Base-by-base conservation (phyloP, 345 rosid species). In the Firmiana major region DNA sequence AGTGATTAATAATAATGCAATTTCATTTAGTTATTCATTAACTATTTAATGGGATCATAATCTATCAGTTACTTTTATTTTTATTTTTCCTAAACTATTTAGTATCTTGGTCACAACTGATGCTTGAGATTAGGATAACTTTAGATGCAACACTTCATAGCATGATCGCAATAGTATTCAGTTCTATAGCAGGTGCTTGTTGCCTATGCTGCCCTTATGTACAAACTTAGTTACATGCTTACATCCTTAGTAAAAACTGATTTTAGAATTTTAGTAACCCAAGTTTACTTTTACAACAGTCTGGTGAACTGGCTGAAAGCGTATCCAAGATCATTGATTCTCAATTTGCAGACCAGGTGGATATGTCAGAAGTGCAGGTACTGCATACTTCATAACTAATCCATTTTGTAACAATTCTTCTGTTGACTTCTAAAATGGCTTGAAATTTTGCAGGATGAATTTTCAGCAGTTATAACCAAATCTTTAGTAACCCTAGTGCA, bases 251-350 rank as follows among this genome's bases (percentile, higher is more conserved):
- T 17, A 22, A 43, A 19, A 58, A 42, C 51, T 12, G n/a, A 67
- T 67, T 71, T 54, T 49, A 54, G 60, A 70, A 13, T 63, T 62
- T 59, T 76, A 66, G 57, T 76, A 82, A 82, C 54, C 73, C 54
- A 83, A 38, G 78, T 75, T 60, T 75, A 34, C 45, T 84, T 65
- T 85, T 86, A 75, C 83, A 42, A 77, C 87, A 93, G 99, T 88
- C 91, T 79, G 97, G 93, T 78, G 99, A 96, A 80, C 84, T 93
- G 83, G 97, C 99, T 74, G 99, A 96, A 85, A 96, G 97, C 21
- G 89, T 96, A 78, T 89, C 98, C 76, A 88, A 90, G 88, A 92
- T 92, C 75, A 91, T 96, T 63, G 97, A 96, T 88, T 81, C 93
- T 75, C 99, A 93, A 77, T 89, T 84, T 63, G 89, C 90, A 46